Conservation (phyloP, 768 basidiomycete genomes). For the Tulasnella sp. region DNA sequence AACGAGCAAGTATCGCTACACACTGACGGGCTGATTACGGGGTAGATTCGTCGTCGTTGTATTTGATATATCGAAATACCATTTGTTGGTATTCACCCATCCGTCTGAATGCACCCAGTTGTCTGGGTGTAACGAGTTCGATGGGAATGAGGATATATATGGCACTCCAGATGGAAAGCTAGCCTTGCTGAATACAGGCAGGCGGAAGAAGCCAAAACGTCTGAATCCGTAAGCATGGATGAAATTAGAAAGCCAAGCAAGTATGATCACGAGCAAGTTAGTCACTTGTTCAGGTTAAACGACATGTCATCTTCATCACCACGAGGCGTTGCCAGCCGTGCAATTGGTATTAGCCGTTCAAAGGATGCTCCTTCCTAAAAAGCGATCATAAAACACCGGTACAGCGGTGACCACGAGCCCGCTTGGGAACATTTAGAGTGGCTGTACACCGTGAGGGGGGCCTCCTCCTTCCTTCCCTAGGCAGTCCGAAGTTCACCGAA, state of each 20-base stretch:
- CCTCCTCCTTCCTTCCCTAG: not conserved
- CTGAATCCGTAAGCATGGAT: not conserved
- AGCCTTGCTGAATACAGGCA: not conserved
- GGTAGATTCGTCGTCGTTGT: not conserved
- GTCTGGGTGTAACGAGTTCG: not conserved
- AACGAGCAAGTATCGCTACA: not conserved
- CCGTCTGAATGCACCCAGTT: not conserved
- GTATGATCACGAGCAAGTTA: not conserved
- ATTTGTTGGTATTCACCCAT: not conserved
- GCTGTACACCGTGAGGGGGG: not conserved
- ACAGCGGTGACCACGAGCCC: not conserved
- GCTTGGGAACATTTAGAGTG: not conserved
- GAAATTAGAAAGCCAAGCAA: not conserved
- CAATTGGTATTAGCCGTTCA: not conserved
- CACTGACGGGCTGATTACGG: not conserved
- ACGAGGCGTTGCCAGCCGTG: not conserved
- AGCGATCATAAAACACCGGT: not conserved
- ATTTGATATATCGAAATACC: not conserved
- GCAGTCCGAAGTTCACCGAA: constrained; percentile 9
- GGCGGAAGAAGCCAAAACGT: not conserved
- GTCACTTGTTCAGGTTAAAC: not conserved
- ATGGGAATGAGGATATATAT: not conserved
- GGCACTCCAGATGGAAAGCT: not conserved
- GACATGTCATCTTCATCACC: not conserved
- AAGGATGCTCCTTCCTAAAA: not conserved